Evolutionary conservation across 768 basidiomycete genomes (phyloP), one percentile per base, ranked within the genome.

Genomic region (Suillus variegatus): DNA sequence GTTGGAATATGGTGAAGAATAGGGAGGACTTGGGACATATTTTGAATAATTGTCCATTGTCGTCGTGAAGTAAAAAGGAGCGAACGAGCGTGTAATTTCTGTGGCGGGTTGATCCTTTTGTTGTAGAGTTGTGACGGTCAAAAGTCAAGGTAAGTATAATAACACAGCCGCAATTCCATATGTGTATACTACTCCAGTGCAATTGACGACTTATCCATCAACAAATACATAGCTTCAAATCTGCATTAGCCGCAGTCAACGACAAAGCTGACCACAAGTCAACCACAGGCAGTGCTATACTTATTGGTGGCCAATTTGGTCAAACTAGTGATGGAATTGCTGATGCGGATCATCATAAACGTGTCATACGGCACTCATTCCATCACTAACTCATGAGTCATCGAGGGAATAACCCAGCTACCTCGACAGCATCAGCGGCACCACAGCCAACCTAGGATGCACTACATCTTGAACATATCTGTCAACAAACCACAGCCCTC

Each of bases 11-110:
- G 71, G 64, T 14, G 55, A 67, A 2, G 62, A 35, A 46, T 67
- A 65, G 25, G 64, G 60, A 28, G 51, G 28, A 46, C 60, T 32
- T 28, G 65, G 36, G 6, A 10, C 56, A 46, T 61, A 64, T 25
- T 61, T 51, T 40, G 63, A 35, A 25, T 76, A 71, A 61, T 22
- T 64, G 67, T 63, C 69, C 70, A 72, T 62, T 7, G n/a, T 36
- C 25, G 60, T 72, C 64, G 46, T 56, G 62, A 47, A 38, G 20
- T 56, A 63, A 62, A 2, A 38, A 46, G 32, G 20, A 54, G 60
- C 4, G 36, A 28, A 36, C 47, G 32, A n/a, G 57, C 38, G 41
- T 25, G 40, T 32, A 32, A 22, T 14, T 49, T 22, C 12, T 25
- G 22, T 52, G 51, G 51, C 51, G 51, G 16, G 25, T 52, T 51